Evolutionary conservation across 345 rosid genomes (phyloP), one percentile per base, ranked within the genome.

Genomic region (Draba incana): DNA sequence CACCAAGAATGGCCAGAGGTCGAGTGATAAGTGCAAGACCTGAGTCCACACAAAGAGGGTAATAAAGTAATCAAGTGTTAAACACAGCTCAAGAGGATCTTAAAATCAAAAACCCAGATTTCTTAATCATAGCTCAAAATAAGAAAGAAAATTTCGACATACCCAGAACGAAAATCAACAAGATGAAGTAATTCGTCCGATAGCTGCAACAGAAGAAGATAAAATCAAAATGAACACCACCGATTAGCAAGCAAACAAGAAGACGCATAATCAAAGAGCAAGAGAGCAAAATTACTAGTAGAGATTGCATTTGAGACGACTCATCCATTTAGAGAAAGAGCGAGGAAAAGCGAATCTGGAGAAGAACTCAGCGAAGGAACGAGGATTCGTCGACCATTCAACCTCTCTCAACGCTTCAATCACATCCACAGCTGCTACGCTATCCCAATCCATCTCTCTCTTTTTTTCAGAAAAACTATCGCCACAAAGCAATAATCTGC

Each of bases 231-330:
- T 47, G 31, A 62, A 33, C 25, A 30, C 0, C 3, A 8, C 3
- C 3, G 56, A 45, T 23, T 37, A 3, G 31, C 31, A 28, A 28
- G 38, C 8, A 48, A 57, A 30, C 24, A 24, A 31, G 33, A 53
- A 45, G 16, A 45, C 33, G 14, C 2, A 45, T 1, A 14, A 15
- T 24, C 9, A 52, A 7, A 55, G 13, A n/a, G 69, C 45, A 28
- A 47, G 3, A 12, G 42, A 10, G 45, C 45, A 13, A 45, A 14
- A 54, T 28, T 66, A 76, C 79, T 76, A 76, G 75, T 70, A 76
- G 72, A 76, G 71, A 70, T 76, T 76, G 79, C 79, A 76, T 65
- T 76, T 76, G 68, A 76, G 76, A 23, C 79, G 79, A 8, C 76
- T 76, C 71, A 59, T 70, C 79, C 76, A 76, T 59, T 64, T 76